Evolutionary conservation across 495 filamentous ascomycete species (phyloP).

Genomic region (Cercophora samala): DNA sequence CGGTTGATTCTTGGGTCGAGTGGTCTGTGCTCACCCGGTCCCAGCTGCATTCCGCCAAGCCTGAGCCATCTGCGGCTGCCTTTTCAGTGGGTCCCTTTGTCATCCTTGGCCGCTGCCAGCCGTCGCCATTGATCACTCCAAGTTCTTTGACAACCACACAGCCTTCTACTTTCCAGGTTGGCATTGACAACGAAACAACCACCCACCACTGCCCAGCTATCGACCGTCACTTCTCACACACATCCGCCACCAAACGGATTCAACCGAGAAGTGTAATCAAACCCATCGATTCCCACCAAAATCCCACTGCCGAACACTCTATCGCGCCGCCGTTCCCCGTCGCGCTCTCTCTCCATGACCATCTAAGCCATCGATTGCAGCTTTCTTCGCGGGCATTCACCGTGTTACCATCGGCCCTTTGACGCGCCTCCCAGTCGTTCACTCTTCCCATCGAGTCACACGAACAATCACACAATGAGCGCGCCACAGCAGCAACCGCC

Average conservation of each 20-base stretch:
- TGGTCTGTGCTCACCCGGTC: conserved; percentile 2
- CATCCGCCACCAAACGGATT: neutral
- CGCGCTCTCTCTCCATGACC: conserved; percentile 6
- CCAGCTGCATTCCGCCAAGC: neutral
- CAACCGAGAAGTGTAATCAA: neutral
- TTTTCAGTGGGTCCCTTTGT: conserved; percentile 13
- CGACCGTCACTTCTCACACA: neutral
- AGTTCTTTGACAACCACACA: conserved; percentile 6
- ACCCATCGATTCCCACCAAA: neutral
- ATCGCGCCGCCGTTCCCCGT: neutral
- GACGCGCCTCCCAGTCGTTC: neutral
- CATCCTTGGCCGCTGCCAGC: conserved; percentile 1
- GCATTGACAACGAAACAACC: neutral
- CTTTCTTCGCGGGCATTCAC: neutral
- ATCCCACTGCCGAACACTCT: neutral
- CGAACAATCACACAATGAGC: conserved; percentile 47
- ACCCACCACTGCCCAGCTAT: neutral
- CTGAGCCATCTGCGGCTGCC: neutral
- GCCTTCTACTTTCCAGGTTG: neutral
- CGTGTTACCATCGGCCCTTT: neutral
- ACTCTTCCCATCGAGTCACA: neutral
- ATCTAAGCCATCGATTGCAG: neutral
- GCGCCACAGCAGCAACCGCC: conserved; percentile 43
- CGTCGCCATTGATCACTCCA: neutral
- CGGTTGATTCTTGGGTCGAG: neutral